Evolutionary conservation across 768 basidiomycete species (phyloP).

Genomic region (Podaxis sp.): DNA sequence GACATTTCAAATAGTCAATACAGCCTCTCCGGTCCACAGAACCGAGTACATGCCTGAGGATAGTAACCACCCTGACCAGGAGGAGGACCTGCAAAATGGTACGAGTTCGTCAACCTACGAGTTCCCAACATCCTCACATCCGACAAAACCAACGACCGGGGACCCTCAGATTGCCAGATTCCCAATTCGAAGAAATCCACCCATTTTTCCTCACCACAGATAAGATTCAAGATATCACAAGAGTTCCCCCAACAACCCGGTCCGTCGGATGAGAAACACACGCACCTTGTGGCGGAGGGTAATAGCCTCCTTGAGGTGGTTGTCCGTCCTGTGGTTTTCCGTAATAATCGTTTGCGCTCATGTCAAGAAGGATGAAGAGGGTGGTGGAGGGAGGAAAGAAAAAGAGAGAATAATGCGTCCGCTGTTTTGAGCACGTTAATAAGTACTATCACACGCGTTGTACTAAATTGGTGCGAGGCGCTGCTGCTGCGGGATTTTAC

Average conservation of each 20-base stretch:
- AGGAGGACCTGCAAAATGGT: constrained; percentile 40
- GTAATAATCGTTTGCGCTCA: constrained; percentile 82
- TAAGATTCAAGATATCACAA: neutral
- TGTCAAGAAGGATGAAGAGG: constrained; percentile 27
- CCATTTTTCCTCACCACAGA: neutral
- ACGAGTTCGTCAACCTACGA: constrained; percentile 10
- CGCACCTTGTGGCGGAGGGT: constrained; percentile 37
- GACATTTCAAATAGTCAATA: neutral
- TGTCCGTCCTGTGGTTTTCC: constrained; percentile 55
- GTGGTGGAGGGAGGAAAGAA: constrained; percentile 18
- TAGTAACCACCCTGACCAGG: constrained; percentile 72
- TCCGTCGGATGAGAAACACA: constrained; percentile 7
- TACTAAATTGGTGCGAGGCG: constrained; percentile 8
- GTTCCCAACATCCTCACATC: neutral
- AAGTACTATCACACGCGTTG: constrained; percentile 18
- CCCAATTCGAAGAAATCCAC: neutral
- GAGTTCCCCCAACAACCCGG: neutral
- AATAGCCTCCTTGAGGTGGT: constrained; percentile 44
- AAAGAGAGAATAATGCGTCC: constrained; percentile 19
- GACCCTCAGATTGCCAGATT: neutral
- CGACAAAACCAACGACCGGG: neutral
- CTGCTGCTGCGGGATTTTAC: neutral
- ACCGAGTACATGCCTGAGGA: constrained; percentile 41
- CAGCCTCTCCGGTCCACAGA: neutral
- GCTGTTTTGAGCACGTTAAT: constrained; percentile 33